Base-by-base conservation (phyloP, 2,329 filamentous ascomycete species). In the Cladorrhinum sp. region DNA sequence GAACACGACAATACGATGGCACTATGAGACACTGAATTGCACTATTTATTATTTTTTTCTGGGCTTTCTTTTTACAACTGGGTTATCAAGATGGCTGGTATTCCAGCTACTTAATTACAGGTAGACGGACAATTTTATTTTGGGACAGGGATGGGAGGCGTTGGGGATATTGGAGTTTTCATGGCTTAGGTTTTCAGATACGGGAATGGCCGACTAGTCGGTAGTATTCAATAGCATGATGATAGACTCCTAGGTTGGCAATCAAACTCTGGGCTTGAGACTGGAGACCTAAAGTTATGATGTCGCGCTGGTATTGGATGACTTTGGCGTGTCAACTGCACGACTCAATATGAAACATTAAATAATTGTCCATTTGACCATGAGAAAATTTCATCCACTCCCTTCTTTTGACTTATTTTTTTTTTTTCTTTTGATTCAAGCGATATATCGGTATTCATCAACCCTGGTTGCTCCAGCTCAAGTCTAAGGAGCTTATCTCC, bases 1-100 rank as follows among this genome's bases (percentile, higher is more conserved):
- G 93, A 98, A 77, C 92, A 97, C 75, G 93, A 98, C 74, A 97
- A 96, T 74, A 98, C 93, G 0, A 97, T 97, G 92, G 91, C 92
- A 5, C 88, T 96, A 41, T 96, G 80, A 81, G 57, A 32, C 1
- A 7, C 8, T 4, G 41, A 22, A 36, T 29, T 8, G 4, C 24
- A 18, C 1, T 45, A 25, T 55, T 36, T 29, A 41, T 20, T 27
- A n/a, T 49, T 27, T 5, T 38, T 48, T 29, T 59, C 9, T 59
- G 29, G 48, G 20, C 18, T 55, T 49, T 23, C 13, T 32, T 32
- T 32, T 32, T 32, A 13, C 7, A 32, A 32, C 29, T 6, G 41
- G 41, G 41, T 22, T 20, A 45, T 45, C 41, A 45, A 20, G 41
- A 45, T 22, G 41, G 41, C n/a, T 16, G n/a, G n/a, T n/a, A 45